phyloP scores from a whole-genome alignment of 768 basidiomycete species.

The Tephrocybe sp. region DNA sequence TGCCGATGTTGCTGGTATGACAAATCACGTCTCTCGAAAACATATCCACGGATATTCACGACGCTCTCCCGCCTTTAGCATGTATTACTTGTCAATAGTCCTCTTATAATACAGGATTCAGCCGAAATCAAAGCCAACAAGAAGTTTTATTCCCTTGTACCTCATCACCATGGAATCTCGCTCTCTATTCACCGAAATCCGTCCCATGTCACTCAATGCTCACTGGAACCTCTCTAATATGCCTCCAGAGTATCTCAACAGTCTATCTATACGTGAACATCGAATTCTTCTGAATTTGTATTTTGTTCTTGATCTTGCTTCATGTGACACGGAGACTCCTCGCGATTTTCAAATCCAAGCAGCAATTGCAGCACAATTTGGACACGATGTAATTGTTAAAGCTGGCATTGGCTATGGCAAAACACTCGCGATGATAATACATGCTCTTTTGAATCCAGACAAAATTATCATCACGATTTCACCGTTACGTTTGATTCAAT shows the following conservation, averaged over 20 bases:
- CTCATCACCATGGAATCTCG: too few relatives aligned
- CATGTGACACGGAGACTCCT: not conserved
- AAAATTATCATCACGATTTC: conserved; percentile 18
- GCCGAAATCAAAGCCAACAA: too few relatives aligned
- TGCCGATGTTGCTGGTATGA: too few relatives aligned
- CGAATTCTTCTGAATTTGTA: not conserved
- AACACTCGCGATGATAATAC: conserved; percentile 23
- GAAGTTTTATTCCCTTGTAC: too few relatives aligned
- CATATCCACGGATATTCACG: too few relatives aligned
- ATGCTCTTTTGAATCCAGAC: conserved; percentile 12
- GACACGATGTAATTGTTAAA: conserved; percentile 19
- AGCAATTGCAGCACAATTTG: conserved; percentile 10
- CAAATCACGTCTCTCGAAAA: too few relatives aligned
- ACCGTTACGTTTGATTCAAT: conserved; percentile 20
- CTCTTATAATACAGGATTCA: too few relatives aligned
- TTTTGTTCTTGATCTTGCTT: not conserved
- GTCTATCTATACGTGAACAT: not conserved
- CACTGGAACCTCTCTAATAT: not conserved
- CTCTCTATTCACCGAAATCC: not conserved
- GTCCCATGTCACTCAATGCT: not conserved
- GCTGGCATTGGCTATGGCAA: conserved; percentile 28
- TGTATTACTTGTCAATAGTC: too few relatives aligned
- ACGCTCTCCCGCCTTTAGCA: too few relatives aligned
- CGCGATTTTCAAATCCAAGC: not conserved
- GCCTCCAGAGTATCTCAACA: not conserved